Base-by-base conservation (phyloP, 352 stramenopile genomes). In the Pythium catenulatum region DNA sequence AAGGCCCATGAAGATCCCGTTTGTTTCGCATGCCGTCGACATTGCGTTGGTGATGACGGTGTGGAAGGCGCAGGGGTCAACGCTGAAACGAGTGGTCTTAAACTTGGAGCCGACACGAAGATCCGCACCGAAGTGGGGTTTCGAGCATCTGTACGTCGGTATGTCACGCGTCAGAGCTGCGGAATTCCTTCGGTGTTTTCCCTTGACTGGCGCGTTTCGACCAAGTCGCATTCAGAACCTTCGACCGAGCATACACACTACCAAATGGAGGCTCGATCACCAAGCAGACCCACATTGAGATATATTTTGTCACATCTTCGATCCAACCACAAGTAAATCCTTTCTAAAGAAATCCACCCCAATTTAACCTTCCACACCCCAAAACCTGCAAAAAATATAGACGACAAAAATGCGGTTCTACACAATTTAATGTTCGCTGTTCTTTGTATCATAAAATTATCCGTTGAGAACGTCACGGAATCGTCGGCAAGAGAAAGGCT, bases 1-100 rank as follows among this genome's bases (percentile, higher is more conserved):
- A 2, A 83, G 59, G 15, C 30, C 65, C 6, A 13, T 63, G 13
- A 37, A 73, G n/a, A 9, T 86, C 4, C 32, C 72, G 5, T 86
- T 50, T 37, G 21, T 41, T 11, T 46, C 79, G 21, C 85, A 86
- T 56, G 80, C 80, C 17, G 85, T 90, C 11, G 80, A 90, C 34
- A 14, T 90, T 3, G 79, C 66, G 4, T 23, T 69, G 4, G 75
- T 86, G 3, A 81, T 87, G n/a, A 86, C 78, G 11, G 72, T 86
- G 0, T 86, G 73, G 78, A 90, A 90, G 25, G 79, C 85, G 1
- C 85, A 87, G 54, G 70, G 85, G 15, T 50, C 69, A 6, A 90
- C 80, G 32, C 25, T 90, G 1, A 69, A 73, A 11, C 68, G 85
- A 0, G 80, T 87, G 3, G 15, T 74, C n/a, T n/a, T 74, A 6